Conservation (phyloP, 257 asterid genomes). For the Fraxinus anomala region DNA sequence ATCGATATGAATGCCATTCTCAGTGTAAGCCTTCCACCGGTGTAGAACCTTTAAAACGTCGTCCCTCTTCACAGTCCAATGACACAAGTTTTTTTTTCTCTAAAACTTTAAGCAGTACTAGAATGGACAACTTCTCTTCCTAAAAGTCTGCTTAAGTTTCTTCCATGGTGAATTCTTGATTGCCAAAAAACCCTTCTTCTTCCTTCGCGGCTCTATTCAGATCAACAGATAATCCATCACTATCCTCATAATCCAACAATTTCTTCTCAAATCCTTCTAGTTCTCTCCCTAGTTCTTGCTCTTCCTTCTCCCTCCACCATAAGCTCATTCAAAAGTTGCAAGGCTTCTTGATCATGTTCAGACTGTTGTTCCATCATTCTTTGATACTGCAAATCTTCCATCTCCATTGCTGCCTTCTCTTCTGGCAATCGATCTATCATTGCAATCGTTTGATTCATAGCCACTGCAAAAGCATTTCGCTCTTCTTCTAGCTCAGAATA, state of each 20-base stretch:
- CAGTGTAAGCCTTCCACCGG: not conserved
- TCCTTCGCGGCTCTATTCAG: not conserved
- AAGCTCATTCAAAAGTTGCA: slow-evolving; percentile 51
- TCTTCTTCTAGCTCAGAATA: slow-evolving; percentile 48
- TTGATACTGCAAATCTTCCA: slow-evolving; percentile 43
- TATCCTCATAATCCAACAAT: slow-evolving; percentile 35
- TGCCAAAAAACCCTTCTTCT: not conserved
- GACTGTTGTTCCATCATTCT: slow-evolving; percentile 40
- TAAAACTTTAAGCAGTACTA: not conserved
- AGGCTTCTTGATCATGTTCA: slow-evolving; percentile 54
- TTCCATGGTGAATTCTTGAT: not conserved
- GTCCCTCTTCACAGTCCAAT: not conserved
- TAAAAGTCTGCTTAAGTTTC: not conserved
- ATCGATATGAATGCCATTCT: not conserved
- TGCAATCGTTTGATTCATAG: slow-evolving; percentile 51
- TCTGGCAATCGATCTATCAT: slow-evolving; percentile 52
- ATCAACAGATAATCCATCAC: not conserved
- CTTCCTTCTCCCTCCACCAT: slow-evolving; percentile 52
- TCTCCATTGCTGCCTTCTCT: slow-evolving; percentile 53
- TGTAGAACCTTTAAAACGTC: not conserved
- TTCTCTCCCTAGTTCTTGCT: slow-evolving; percentile 47
- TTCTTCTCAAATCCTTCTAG: slow-evolving; percentile 41
- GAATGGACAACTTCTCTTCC: not conserved
- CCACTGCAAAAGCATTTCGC: slow-evolving; percentile 47
- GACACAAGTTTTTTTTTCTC: not conserved